Conservation (phyloP, 768 basidiomycete genomes). For the Phaffia australis region DNA sequence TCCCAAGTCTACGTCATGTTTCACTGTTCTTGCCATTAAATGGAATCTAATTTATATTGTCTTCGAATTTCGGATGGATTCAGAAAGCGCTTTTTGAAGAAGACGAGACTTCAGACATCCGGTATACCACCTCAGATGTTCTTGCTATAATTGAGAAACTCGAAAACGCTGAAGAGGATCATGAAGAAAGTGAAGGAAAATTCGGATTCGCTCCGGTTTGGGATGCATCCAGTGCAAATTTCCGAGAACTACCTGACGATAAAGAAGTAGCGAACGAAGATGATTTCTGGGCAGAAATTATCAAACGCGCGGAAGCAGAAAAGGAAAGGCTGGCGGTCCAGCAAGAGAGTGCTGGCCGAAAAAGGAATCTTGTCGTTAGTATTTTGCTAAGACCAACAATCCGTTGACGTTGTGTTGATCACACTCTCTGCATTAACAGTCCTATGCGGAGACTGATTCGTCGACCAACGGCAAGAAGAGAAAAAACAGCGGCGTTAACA, state of each 20-base stretch:
- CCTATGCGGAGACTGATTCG: too few species aligned
- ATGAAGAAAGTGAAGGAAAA: conserved; percentile 41
- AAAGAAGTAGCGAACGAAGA: conserved; percentile 3
- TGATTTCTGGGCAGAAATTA: conserved; percentile 22
- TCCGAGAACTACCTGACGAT: background rate
- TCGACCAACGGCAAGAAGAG: too few species aligned
- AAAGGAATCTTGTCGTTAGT: too few species aligned
- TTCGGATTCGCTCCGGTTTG: conserved; percentile 90
- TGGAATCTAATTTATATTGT: conserved; percentile 7
- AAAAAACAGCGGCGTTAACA: too few species aligned
- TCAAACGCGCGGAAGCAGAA: conserved; percentile 18
- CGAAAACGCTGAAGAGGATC: conserved; percentile 48
- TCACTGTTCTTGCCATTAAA: background rate
- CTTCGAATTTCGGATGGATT: background rate
- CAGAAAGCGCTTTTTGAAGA: conserved; percentile 63
- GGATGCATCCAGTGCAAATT: conserved; percentile 56
- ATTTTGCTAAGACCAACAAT: too few species aligned
- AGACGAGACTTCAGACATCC: conserved; percentile 41
- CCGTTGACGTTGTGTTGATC: too few species aligned
- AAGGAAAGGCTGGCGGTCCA: background rate
- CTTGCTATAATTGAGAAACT: conserved; percentile 64
- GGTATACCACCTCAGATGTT: conserved; percentile 70
- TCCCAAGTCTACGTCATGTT: background rate
- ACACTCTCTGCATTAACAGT: too few species aligned
- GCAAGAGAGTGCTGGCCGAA: too few species aligned